Base-by-base conservation (phyloP, 2,329 filamentous ascomycete species). In the Phaeophleospora eucalypticola region DNA sequence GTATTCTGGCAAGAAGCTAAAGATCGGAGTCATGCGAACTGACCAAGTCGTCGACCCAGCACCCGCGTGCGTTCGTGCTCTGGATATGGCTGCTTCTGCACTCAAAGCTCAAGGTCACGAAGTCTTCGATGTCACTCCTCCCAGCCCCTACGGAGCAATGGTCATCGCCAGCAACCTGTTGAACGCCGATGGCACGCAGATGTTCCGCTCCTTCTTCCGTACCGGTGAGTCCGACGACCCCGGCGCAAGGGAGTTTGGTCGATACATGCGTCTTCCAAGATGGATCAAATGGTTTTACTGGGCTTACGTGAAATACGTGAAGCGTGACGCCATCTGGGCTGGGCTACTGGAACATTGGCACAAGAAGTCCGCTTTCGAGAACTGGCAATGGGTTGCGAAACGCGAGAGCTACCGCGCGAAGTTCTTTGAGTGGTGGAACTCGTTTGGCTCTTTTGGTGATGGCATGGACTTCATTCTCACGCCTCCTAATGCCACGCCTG, bases 401-500 rank as follows among this genome's bases (percentile, higher is more conserved):
- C 80, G 90, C 18, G 91, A 96, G 69, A 74, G 76, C 1, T 94
- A 88, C 73, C 85, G 87, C 56, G 78, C 77, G 12, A 76, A 73
- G 43, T 96, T 89, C 82, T 90, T 88, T 65, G 80, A 84, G 17
- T 96, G 89, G 86, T 94, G 89, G 88, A 80, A 87, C 49, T 71
- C 77, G 9, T 77, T 79, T 32, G 73, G 71, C n/a, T 51, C 56
- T 27, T 51, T 52, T 24, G 64, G 62, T 21, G 57, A 63, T 39
- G 62, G 61, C 2, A 53, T 90, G 54, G 90, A 96, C 67, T 83
- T 90, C 54, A 77, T 96, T 56, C 69, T 96, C 27, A 82, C 86
- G 8, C 86, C 87, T n/a, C 89, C 84, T 0, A 95, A 96, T 65
- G 89, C 90, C 0, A 95, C 89, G 0, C 89, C 90, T 1, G 90